These are phyloP conservation scores for Drechslera avenae DNA, from an alignment of 2,329 filamentous ascomycete species.

Conservation along the genomic window DNA sequence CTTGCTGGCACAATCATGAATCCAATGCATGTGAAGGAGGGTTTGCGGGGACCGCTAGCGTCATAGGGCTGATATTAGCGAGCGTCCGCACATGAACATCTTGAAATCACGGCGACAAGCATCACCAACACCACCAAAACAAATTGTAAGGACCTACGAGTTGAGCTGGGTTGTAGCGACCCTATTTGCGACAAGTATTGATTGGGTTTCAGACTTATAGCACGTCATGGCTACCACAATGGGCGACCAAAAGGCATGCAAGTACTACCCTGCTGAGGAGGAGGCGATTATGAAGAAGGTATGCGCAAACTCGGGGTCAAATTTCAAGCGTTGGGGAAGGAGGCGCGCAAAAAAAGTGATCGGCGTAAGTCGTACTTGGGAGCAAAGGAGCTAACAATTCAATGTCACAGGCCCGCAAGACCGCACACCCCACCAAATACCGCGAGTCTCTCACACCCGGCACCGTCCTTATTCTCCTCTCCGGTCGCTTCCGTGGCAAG, in stretches of 20 bases:
- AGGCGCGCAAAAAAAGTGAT: not conserved
- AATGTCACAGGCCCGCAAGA: slow-evolving; percentile 82
- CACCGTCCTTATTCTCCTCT: slow-evolving; percentile 96
- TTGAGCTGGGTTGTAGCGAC: not conserved
- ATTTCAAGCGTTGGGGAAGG: not conserved
- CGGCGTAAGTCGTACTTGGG: not conserved
- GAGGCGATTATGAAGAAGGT: slow-evolving; percentile 91
- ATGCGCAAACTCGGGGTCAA: slow-evolving; percentile 54
- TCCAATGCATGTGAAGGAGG: not conserved
- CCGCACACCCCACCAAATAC: slow-evolving; percentile 83
- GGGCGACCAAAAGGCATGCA: slow-evolving; percentile 78
- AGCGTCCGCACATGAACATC: slow-evolving; percentile 26
- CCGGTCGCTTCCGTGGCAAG: slow-evolving; percentile 99
- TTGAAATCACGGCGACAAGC: slow-evolving; percentile 29
- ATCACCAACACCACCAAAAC: slow-evolving; percentile 17
- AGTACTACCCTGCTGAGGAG: slow-evolving; percentile 98
- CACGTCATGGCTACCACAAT: slow-evolving; percentile 18
- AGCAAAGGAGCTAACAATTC: slow-evolving; percentile 11
- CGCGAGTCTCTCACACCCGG: slow-evolving; percentile 90
- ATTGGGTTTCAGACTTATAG: slow-evolving; percentile 8
- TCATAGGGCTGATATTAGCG: slow-evolving; percentile 27
- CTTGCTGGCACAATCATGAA: too few species aligned
- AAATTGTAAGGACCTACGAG: not conserved
- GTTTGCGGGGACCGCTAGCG: slow-evolving; percentile 19
- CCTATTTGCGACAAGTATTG: not conserved